These are phyloP conservation scores for Sanghuangporus baumii DNA, from an alignment of 1,284 basidiomycete species.

Conservation along the genomic window DNA sequence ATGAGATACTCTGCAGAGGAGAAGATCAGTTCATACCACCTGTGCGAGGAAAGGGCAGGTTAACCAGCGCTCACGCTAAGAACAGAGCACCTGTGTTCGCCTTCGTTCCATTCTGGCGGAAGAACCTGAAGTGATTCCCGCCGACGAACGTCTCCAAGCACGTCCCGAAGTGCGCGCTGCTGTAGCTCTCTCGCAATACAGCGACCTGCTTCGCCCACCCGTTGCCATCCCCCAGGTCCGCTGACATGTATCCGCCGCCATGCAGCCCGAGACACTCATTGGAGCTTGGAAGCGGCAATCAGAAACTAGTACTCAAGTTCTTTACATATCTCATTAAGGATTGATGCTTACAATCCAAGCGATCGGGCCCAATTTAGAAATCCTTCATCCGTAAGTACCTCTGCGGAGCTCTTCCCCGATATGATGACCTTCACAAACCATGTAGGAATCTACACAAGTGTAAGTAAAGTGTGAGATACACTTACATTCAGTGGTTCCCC, in stretches of 20 bases:
- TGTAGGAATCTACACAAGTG: conserved; percentile 23
- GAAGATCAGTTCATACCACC: neutral
- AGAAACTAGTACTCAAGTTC: neutral
- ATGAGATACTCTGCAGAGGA: conserved; percentile 35
- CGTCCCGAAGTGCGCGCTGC: conserved; percentile 26
- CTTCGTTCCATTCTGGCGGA: conserved; percentile 63
- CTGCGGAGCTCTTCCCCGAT: conserved; percentile 56
- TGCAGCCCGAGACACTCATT: conserved; percentile 69
- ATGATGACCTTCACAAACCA: conserved; percentile 20
- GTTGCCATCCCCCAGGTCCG: conserved; percentile 2
- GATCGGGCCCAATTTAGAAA: conserved; percentile 53
- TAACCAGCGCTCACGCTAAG: conserved; percentile 47
- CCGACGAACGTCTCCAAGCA: conserved; percentile 21
- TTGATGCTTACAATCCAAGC: conserved; percentile 51
- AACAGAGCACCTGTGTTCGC: conserved; percentile 63
- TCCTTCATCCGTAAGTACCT: conserved; percentile 59
- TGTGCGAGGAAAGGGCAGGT: neutral
- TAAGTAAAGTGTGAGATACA: neutral
- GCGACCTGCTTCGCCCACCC: conserved; percentile 39
- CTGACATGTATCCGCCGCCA: conserved; percentile 49
- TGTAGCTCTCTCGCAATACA: conserved; percentile 67
- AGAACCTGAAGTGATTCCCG: conserved; percentile 24
- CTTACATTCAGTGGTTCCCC: conserved; percentile 70
- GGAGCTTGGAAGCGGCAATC: conserved; percentile 33
- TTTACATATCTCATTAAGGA: conserved; percentile 3